Conservation (phyloP, 192 early-diverging fungal species). For the Rhizoclosmatium sp. region DNA sequence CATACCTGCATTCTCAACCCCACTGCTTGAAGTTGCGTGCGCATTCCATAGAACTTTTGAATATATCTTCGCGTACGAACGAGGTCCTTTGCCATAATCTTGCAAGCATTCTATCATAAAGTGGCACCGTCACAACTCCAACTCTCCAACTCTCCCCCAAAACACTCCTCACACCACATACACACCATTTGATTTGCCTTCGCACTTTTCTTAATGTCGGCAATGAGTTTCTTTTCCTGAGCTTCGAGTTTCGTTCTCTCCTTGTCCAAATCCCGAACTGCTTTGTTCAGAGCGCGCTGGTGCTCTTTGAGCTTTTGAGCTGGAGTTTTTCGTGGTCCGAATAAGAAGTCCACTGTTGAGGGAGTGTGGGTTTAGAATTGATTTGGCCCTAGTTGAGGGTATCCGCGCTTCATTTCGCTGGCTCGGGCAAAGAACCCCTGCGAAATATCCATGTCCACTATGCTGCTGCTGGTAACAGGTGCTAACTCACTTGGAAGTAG, state of each 20-base stretch:
- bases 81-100: conserved; percentile 98
- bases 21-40: conserved; percentile 92
- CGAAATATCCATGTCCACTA: no score
- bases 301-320: conserved; percentile 92
- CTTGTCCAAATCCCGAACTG: conserved; percentile 91
- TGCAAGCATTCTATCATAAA: conserved; percentile 48
- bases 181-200: conserved; percentile 90
- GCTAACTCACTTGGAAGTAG: no score
- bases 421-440: no score
- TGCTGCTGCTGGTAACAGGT: no score
- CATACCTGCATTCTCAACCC: conserved; percentile 86
- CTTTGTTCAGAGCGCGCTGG: conserved; percentile 84
- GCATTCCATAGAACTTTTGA: conserved; percentile 97
- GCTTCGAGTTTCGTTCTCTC: conserved; percentile 87
- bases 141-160: not conserved
- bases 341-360: conserved; percentile 53
- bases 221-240: conserved; percentile 95
- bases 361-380: not conserved
- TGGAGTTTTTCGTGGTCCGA: conserved; percentile 75
- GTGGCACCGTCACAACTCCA: not conserved
- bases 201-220: conserved; percentile 91
- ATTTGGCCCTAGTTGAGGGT: not conserved
- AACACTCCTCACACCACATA: not conserved
- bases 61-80: conserved; percentile 92
- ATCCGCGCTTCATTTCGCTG: not conserved